Evolutionary conservation across 768 basidiomycete species (phyloP), one percentile per base, ranked within the genome.

Genomic region (Suillus hirtellus): DNA sequence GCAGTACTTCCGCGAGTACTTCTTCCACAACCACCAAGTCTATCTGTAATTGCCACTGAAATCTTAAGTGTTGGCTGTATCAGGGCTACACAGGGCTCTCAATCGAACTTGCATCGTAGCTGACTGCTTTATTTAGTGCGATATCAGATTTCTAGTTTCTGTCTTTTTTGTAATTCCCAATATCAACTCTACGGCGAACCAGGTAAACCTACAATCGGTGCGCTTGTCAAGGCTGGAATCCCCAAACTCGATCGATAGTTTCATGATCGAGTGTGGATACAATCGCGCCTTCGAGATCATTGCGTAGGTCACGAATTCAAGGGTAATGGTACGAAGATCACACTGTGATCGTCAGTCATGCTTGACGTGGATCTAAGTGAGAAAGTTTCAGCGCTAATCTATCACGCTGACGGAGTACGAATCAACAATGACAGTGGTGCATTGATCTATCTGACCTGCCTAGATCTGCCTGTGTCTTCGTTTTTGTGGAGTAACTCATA

Each of bases 361-460:
- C 88, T 1, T 78, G 82, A 65, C 89, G 87, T 3, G 92, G 92
- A 12, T 78, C 92, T 35, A 92, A 93, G 72, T 95, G 91, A 90
- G 27, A 27, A 27, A 27, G 27, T 27, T 27, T 27, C 27, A 91
- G 92, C 34, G 89, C 82, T 4, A 93, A 95, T 73, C 92, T 24
- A 49, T 49, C 7, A 24, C 14, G 14, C 24, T 49, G 24, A 8
- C 3, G 14, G 7, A 50, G 15, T 27, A 27, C 14, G 3, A 27
- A 4, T 50, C 15, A 50, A 2, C 15, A 21, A 47, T 21, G 46
- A n/a, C 46, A 1, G 12, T 2, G 21, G 46, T 21, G 24, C 47
- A 27, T 49, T 15, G 24, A 17, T 27, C 49, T 8, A 27, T 27
- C 24, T 2, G 14, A 27, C 49, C 49, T 50, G 49, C 49, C 49